Base-by-base conservation (phyloP, 2,329 filamentous ascomycete species). In the Neopestalotiopsis clavispora region DNA sequence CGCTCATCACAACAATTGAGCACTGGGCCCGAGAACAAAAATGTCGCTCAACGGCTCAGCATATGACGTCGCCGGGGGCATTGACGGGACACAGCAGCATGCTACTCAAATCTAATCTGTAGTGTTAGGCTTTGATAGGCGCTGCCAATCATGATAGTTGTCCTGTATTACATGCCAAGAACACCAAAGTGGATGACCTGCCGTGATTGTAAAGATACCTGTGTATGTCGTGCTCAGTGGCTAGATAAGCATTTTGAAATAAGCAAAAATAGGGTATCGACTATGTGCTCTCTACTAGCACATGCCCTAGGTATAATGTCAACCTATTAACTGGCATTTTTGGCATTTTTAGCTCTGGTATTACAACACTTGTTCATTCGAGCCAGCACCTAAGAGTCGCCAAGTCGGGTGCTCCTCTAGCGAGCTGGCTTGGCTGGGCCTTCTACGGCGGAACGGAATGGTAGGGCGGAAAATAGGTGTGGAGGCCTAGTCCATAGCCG, bases 1-100 rank as follows among this genome's bases (percentile, higher is more conserved):
- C 28, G 20, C 61, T 64, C 34, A 49, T 64, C 42, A 17, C 17
- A 17, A 71, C 68, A 9, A 73, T 77, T 61, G 73, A 71, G 56
- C 49, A 38, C 6, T 77, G 75, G 75, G 68, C 32, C 28, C 59
- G 34, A 40, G 59, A 20, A 62, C 59, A 62, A 62, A 30, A 62
- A 62, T n/a, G 45, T 52, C 45, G 9, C 45, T 52, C 45, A 52
- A 52, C 45, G 45, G 17, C 45, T 17, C 45, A 52, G 45, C 17
- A 20, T 23, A 52, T 23, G 45, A 52, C 45, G 57, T 60, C 28
- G 7, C 23, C 13, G 57, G 57, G 20, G 9, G 17, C 45, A 52
- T 9, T 17, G 20, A 17, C 45, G 45, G 45, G 20, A 52, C 45
- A n/a, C 45, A 20, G 45, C n/a, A 17, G 45, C n/a, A 17, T 52